Percentiles rank a stretch among this genome's conserved stretches.
These are phyloP conservation scores for Vitis hybrid DNA, from an alignment of 177 flowering plant species.

Conservation along the genomic window DNA sequence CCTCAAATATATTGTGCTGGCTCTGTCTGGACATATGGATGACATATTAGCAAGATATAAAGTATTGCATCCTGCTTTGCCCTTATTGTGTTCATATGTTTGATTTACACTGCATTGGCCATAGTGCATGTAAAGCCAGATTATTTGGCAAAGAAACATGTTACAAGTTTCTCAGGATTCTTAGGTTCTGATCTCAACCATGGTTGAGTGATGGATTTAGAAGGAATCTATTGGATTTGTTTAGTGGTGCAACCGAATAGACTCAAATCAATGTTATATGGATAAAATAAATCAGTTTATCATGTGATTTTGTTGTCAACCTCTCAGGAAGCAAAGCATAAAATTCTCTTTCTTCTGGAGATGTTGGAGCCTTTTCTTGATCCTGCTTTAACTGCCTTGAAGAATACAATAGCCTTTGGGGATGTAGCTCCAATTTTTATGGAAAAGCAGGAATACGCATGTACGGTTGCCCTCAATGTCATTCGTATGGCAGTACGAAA, in stretches of 20 bases:
- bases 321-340: conserved; percentile 76
- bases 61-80: conserved; percentile 30
- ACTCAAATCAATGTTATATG: not conserved
- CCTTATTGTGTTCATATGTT: not conserved
- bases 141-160: not conserved
- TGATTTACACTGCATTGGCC: not conserved
- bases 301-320: conserved; percentile 1
- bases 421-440: conserved; percentile 46
- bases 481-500: conserved; percentile 70
- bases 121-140: not conserved
- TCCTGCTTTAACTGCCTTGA: conserved; percentile 57
- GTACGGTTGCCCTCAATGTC: conserved; percentile 67
- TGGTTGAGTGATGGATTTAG: not conserved
- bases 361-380: conserved; percentile 87
- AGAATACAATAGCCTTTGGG: conserved; percentile 62
- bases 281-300: not conserved
- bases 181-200: not conserved
- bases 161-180: not conserved
- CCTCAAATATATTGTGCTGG: conserved; percentile 72
- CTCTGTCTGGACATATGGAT: conserved; percentile 87
- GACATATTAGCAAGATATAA: conserved; percentile 73
- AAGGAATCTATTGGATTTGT: not conserved
- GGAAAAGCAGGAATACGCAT: conserved; percentile 54
- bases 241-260: not conserved
- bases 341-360: conserved; percentile 80